Base-by-base conservation (phyloP, 306 rosid species). In the Sesbania bispinosa region DNA sequence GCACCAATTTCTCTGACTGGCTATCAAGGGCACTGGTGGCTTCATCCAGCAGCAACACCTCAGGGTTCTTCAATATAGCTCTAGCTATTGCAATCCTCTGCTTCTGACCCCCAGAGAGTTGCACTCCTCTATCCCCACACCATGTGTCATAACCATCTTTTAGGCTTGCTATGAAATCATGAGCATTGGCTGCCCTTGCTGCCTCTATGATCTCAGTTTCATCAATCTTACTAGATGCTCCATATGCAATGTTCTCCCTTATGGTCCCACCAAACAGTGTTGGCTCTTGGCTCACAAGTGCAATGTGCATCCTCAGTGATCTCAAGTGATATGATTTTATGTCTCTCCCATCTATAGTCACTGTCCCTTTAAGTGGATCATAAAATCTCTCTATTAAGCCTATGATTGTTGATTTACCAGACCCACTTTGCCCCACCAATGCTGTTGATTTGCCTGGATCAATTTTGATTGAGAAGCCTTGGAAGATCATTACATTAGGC, bases 201-300 rank as follows among this genome's bases (percentile, higher is more conserved):
- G 98, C 97, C 60, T 84, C 92, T 0, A 87, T 69, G 18, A 87
- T 79, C 82, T 90, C 97, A 2, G 74, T 15, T 58, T 90, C 98
- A 19, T 82, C 77, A 3, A 67, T 27, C 5, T 80, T 62, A 2
- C 80, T 59, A 0, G 61, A 62, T 2, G 83, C 72, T 2, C 97
- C 96, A 27, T 88, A 93, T 2, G 79, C 74, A 5, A 93, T 87
- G 58, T 93, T 93, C 23, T 88, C 94, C 47, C 79, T 84, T 8
- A 93, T 85, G 3, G 88, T 93, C 10, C 98, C 98, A 1, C 83
- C 78, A 50, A 93, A 88, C 3, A 93, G 15, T 0, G 94, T 62
- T 3, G 97, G 98, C 58, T 93, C 98, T 75, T 93, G 98, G 62
- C 98, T 88, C 0, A 93, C 98, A 0, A 93, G 77, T 5, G 97